phyloP scores from a whole-genome alignment of 768 basidiomycete genomes.

The Suillus brevipes region DNA sequence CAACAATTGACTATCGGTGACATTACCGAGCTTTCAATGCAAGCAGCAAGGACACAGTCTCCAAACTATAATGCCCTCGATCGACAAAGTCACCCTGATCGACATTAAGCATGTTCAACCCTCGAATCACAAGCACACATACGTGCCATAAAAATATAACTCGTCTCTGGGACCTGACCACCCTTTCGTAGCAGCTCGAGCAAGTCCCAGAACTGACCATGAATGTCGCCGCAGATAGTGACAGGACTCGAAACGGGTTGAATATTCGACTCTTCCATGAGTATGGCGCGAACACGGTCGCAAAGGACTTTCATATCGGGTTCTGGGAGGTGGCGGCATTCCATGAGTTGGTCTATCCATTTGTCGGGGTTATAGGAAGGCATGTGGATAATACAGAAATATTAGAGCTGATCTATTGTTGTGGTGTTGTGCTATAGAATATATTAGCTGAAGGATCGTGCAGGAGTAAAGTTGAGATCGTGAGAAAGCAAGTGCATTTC shows the following conservation, averaged over 20 bases:
- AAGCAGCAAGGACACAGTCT: constrained; percentile 88
- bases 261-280: constrained; percentile 97
- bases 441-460: neutral
- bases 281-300: constrained; percentile 81
- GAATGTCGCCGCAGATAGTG: constrained; percentile 94
- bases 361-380: constrained; percentile 54
- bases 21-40: constrained; percentile 84
- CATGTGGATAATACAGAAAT: constrained; percentile 24
- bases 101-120: constrained; percentile 28
- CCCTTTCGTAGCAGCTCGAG: constrained; percentile 87
- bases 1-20: neutral
- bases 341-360: constrained; percentile 88
- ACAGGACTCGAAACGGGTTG: constrained; percentile 95
- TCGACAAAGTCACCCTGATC: constrained; percentile 95
- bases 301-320: constrained; percentile 92
- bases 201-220: constrained; percentile 97
- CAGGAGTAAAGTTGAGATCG: neutral
- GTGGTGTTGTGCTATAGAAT: neutral
- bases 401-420: neutral
- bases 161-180: constrained; percentile 81
- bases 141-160: constrained; percentile 96
- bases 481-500: neutral
- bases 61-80: constrained; percentile 92
- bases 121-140: constrained; percentile 37
- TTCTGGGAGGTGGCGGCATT: constrained; percentile 88